Evolutionary conservation across 1,284 basidiomycete genomes (phyloP).

Genomic region (Inonotus hispidus): DNA sequence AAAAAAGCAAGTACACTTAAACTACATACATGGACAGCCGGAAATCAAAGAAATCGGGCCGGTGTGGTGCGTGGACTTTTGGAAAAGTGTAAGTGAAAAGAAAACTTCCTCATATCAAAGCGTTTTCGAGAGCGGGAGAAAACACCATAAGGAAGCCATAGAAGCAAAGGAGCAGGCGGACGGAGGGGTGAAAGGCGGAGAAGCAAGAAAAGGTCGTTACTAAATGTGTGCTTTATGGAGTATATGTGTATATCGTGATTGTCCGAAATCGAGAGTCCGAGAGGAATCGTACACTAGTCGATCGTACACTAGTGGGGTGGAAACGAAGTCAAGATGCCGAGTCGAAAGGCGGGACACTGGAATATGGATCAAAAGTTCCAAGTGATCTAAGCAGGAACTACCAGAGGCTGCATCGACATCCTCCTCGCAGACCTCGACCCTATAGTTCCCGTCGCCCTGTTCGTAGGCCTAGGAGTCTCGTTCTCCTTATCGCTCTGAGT

Average conservation of each 20-base stretch:
- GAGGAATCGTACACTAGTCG: neutral
- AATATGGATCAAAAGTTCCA: neutral
- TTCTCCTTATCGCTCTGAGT: constrained; percentile 17
- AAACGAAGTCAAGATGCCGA: too few relatives aligned
- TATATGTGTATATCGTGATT: neutral
- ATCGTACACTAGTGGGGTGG: too few relatives aligned
- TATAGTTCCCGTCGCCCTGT: neutral
- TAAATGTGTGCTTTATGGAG: neutral
- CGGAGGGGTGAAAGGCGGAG: neutral
- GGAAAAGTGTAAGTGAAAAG: neutral
- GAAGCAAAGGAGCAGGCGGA: neutral
- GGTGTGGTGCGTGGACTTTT: neutral
- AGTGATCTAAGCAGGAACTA: constrained; percentile 2
- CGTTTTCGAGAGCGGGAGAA: neutral
- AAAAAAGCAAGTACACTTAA: neutral
- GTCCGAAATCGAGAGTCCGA: neutral
- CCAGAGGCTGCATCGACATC: constrained; percentile 11
- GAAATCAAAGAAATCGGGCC: neutral
- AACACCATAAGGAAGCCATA: neutral
- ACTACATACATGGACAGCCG: neutral
- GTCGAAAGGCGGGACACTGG: too few relatives aligned
- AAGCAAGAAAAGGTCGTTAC: neutral
- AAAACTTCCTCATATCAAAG: neutral
- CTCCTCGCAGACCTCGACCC: neutral
- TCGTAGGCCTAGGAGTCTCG: constrained; percentile 8